Evolutionary conservation across 257 asterid genomes (phyloP), one percentile per base, ranked within the genome.

Genomic region (Scutellaria galericulata): DNA sequence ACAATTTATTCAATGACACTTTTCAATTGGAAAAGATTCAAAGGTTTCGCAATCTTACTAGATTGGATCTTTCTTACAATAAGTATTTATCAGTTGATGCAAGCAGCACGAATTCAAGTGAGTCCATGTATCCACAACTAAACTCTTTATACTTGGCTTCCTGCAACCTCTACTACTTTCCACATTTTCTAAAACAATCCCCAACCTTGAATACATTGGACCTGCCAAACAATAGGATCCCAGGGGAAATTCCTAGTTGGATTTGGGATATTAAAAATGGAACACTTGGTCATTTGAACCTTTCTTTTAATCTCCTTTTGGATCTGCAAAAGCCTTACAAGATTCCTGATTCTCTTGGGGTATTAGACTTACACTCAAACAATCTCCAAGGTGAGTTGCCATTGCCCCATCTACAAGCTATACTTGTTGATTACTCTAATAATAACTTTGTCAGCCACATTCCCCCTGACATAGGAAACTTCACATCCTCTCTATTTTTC

Each of bases 171-270:
- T 10, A 45, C 51, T 1, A 9, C 9, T 45, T 45, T 45, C 51
- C 51, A 6, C n/a, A 45, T 10, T 10, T 45, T 45, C 7, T 9
- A 45, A 45, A 7, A 9, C 51, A 45, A 45, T 10, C 51, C 51
- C 27, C 1, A 24, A 45, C 7, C 51, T 45, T 45, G 51, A 7
- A 9, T 10, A 6, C 3, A 6, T 45, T 45, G 51, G 51, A 45
- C 51, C 51, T 45, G 11, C 8, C 51, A 10, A 8, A 45, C 54
- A 48, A 48, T 15, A 14, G 54, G 15, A 48, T 48, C 3, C 0
- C 0, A 7, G 91, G 87, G 8, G 70, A 77, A 73, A 73, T 84
- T n/a, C 87, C 89, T 7, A 78, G 66, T 42, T 86, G 89, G 91
- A 78, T 86, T 11, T 86, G 91, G 89, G 37, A 70, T 24, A 37